phyloP scores from a whole-genome alignment of 2,329 filamentous ascomycete genomes.

The Torrubiella hemipterigena region DNA sequence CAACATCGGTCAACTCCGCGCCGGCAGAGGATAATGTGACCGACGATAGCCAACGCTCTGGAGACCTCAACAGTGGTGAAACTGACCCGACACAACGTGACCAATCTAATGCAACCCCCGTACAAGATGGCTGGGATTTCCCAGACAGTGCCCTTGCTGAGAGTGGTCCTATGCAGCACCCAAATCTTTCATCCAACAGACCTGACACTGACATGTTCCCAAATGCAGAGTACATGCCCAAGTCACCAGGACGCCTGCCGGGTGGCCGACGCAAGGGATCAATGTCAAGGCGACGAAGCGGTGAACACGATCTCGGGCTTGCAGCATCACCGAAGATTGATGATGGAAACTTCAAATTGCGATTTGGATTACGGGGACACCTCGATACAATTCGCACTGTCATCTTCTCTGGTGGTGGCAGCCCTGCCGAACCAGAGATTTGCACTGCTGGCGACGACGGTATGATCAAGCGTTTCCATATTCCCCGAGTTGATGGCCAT shows the following conservation, averaged over 20 bases:
- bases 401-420: conserved; percentile 93
- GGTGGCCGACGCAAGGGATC: conserved; percentile 69
- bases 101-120: conserved; percentile 26
- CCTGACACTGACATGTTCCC: conserved; percentile 86
- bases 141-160: conserved; percentile 63
- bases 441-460: conserved; percentile 94
- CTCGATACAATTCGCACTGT: conserved; percentile 88
- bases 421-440: conserved; percentile 89
- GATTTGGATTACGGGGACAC: conserved; percentile 84
- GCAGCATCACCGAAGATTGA: conserved; percentile 51
- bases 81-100: conserved; percentile 33
- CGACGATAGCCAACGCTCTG: conserved; percentile 24
- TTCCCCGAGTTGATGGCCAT: conserved; percentile 64
- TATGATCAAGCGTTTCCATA: conserved; percentile 92
- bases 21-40: conserved; percentile 25
- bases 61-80: conserved; percentile 26
- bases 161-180: conserved; percentile 28
- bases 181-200: conserved; percentile 42
- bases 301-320: conserved; percentile 51
- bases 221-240: conserved; percentile 64
- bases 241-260: conserved; percentile 62
- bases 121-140: conserved; percentile 83
- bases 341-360: conserved; percentile 73
- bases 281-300: conserved; percentile 56
- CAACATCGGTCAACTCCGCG: conserved; percentile 20